Percentiles rank a stretch among this genome's conserved stretches.
Conservation (phyloP, 768 basidiomycete species). For the Russula virescens region DNA sequence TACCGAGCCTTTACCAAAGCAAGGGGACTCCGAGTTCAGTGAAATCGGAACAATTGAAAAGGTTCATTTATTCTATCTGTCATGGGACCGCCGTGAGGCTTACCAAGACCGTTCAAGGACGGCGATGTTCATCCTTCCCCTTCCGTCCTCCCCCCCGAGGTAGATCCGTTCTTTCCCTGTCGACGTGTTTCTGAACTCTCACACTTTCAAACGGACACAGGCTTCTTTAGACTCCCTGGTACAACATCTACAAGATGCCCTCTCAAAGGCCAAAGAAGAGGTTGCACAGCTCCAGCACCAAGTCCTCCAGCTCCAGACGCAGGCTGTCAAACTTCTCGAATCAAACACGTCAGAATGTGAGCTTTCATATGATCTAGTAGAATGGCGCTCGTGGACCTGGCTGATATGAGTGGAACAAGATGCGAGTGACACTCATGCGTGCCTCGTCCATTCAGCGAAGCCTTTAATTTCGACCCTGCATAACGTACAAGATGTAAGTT, state of each 20-base stretch:
- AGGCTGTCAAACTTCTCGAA: slow-evolving; percentile 4
- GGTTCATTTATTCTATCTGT: background rate
- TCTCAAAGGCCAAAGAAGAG: slow-evolving; percentile 19
- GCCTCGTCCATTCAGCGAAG: background rate
- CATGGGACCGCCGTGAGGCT: background rate
- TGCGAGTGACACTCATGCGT: slow-evolving; percentile 1
- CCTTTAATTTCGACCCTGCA: background rate
- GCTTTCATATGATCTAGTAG: background rate
- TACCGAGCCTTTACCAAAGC: background rate
- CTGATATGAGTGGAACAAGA: background rate
- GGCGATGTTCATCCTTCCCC: background rate
- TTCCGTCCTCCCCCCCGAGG: slow-evolving; percentile 5
- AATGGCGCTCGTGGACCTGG: background rate
- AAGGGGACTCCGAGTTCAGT: background rate
- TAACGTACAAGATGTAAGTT: slow-evolving; percentile 13
- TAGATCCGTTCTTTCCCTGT: background rate
- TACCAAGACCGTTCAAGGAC: slow-evolving; percentile 3
- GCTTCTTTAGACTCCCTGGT: slow-evolving; percentile 4
- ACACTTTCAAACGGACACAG: background rate
- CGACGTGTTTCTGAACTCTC: background rate
- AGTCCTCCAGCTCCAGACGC: slow-evolving; percentile 7
- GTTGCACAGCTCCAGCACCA: slow-evolving; percentile 12
- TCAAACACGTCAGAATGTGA: background rate
- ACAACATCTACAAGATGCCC: slow-evolving; percentile 12
- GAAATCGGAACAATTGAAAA: background rate